Base-by-base conservation (phyloP, 2,329 filamentous ascomycete species). In the Teratosphaeria destructans region DNA sequence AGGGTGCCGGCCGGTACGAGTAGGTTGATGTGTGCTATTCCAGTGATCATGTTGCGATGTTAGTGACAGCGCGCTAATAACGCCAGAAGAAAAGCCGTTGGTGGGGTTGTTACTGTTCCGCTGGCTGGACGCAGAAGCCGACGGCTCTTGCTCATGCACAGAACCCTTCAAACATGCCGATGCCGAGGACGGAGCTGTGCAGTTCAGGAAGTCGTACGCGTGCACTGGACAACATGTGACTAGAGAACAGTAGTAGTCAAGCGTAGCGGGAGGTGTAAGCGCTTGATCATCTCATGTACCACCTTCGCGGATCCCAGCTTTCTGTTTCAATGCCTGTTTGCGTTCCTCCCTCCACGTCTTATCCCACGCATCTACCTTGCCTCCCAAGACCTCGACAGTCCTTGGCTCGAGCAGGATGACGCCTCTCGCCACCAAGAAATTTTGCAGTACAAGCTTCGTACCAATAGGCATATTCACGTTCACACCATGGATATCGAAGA, bases 281-380 rank as follows among this genome's bases (percentile, higher is more conserved):
- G 16, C n/a, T 10, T 19, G 8, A 19, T 49, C 19, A n/a, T 19
- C 53, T 37, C 27, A 54, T 59, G 57, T 43, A 11, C 43, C 68
- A 27, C 63, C 39, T 29, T 61, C 63, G 16, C 55, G 16, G 62
- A 64, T 63, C 0, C 69, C 68, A 53, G 68, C 70, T 56, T 68
- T 69, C 52, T 82, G 81, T 70, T 84, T 85, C 61, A 97, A 73
- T 63, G 83, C 82, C 55, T 79, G 81, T 72, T 96, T 85, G 63
- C 89, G 81, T 1, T 84, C 84, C 14, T 85, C 83, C 54, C 80
- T 79, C 93, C 93, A 97, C 7, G 79, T 79, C 70, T 84, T 86
- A 69, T 97, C 89, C 79, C 91, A 83, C 0, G 78, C 78, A 58
- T 96, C 91, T 53, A 97, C 82, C 75, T 89, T 95, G 0, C 94